A percentile compares a stretch with the other conserved stretches of the same genome.
phyloP scores from a whole-genome alignment of 2,329 filamentous ascomycete species.

The Neonectria faginata region DNA sequence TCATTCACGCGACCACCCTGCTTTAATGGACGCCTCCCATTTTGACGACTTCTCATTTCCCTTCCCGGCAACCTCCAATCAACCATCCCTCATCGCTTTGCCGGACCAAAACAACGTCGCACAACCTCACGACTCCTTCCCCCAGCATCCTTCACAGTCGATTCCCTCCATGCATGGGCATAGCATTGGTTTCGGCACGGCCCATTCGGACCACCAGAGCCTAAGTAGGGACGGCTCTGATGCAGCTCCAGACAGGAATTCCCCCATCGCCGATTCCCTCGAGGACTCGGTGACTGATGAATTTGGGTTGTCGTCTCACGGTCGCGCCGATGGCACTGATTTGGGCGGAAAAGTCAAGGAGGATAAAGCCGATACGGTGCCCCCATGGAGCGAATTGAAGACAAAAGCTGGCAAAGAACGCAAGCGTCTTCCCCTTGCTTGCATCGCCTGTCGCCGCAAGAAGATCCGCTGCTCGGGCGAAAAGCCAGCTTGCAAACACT shows the following conservation, averaged over 20 bases:
- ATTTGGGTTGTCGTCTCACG: constrained; percentile 64
- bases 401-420: constrained; percentile 96
- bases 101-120: constrained; percentile 50
- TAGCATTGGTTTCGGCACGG: constrained; percentile 41
- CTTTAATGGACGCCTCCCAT: constrained; percentile 59
- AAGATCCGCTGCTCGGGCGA: constrained; percentile 98
- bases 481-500: constrained; percentile 98
- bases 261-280: constrained; percentile 59
- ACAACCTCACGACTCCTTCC: constrained; percentile 50
- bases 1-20: constrained; percentile 36
- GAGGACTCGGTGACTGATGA: constrained; percentile 69
- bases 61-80: constrained; percentile 58
- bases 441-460: constrained; percentile 94
- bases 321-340: constrained; percentile 65
- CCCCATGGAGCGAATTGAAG: constrained; percentile 85
- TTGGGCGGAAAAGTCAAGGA: constrained; percentile 65
- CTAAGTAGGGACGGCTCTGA: constrained; percentile 58
- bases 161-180: constrained; percentile 40
- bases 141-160: constrained; percentile 46
- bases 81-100: constrained; percentile 54
- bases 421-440: constrained; percentile 91
- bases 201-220: constrained; percentile 40
- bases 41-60: constrained; percentile 67
- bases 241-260: constrained; percentile 56
- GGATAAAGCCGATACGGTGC: constrained; percentile 68